Percentiles rank a stretch among this genome's conserved stretches.
Evolutionary conservation across 768 basidiomycete genomes (phyloP).

Genomic region (Suillus lakei): DNA sequence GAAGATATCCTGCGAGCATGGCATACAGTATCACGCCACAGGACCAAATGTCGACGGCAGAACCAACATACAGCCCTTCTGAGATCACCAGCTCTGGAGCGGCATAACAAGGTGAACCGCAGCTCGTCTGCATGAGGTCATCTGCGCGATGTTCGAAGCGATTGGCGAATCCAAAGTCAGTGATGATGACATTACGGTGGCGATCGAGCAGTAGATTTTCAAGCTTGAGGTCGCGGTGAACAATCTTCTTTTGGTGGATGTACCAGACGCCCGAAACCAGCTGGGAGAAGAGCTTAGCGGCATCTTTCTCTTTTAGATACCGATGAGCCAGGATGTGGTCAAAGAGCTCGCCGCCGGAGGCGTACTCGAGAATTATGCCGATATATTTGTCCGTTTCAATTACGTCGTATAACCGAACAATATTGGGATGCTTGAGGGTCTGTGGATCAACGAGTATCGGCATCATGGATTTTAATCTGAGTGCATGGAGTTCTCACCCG

Average conservation of each 20-base stretch:
- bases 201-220: conserved; percentile 98
- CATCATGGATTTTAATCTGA: background rate
- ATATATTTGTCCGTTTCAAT: conserved; percentile 99
- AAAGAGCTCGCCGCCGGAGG: conserved; percentile 97
- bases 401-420: conserved; percentile 97
- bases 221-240: conserved; percentile 98
- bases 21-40: conserved; percentile 97
- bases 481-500: conserved; percentile 58
- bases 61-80: conserved; percentile 95
- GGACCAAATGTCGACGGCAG: conserved; percentile 97
- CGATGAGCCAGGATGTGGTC: conserved; percentile 98
- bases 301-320: conserved; percentile 93
- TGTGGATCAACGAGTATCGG: conserved; percentile 38
- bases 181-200: conserved; percentile 98
- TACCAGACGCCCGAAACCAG: conserved; percentile 99
- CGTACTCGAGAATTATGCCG: conserved; percentile 98
- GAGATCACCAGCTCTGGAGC: conserved; percentile 98
- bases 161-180: conserved; percentile 99
- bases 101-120: conserved; percentile 97
- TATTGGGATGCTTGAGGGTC: conserved; percentile 96
- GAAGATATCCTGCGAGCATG: conserved; percentile 97
- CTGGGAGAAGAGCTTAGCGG: conserved; percentile 95
- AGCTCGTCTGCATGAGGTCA: conserved; percentile 98
- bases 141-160: conserved; percentile 91
- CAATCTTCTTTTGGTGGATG: conserved; percentile 98